Percentiles rank a stretch among this genome's conserved stretches.
Evolutionary conservation across 768 basidiomycete species (phyloP).

Genomic region (Harrya chromipes): DNA sequence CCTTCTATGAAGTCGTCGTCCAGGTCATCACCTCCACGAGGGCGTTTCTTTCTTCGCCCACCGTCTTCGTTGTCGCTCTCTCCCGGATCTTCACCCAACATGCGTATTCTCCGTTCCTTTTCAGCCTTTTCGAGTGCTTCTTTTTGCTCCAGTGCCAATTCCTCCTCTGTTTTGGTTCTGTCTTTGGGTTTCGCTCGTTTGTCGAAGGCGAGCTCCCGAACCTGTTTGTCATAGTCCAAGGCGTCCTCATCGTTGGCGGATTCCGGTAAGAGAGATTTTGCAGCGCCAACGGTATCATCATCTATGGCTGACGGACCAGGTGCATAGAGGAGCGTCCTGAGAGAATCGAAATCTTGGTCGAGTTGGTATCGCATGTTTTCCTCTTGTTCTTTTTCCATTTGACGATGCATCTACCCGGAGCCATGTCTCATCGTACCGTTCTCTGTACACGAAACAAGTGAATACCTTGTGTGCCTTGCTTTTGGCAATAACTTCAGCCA

Average conservation of each 20-base stretch:
- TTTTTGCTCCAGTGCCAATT: conserved; percentile 85
- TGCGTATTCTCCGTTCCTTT: conserved; percentile 68
- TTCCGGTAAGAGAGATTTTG: neutral
- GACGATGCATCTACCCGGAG: conserved; percentile 68
- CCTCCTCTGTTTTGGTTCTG: conserved; percentile 94
- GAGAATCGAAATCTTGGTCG: conserved; percentile 80
- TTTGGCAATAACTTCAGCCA: conserved; percentile 97
- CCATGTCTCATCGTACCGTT: neutral
- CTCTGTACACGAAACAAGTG: neutral
- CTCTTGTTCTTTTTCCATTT: conserved; percentile 82
- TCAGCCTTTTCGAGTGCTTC: conserved; percentile 86
- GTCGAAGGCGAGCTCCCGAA: conserved; percentile 91
- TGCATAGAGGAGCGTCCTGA: conserved; percentile 71
- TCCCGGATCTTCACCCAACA: conserved; percentile 76
- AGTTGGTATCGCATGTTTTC: conserved; percentile 84
- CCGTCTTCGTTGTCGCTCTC: conserved; percentile 60
- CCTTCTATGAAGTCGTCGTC: conserved; percentile 78
- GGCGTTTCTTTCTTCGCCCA: conserved; percentile 45
- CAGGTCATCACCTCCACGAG: conserved; percentile 79
- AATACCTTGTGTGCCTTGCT: conserved; percentile 92
- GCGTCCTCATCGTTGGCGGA: conserved; percentile 22
- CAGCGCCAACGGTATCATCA: conserved; percentile 27
- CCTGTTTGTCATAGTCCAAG: conserved; percentile 86
- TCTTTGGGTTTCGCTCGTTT: conserved; percentile 92
- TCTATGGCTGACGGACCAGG: conserved; percentile 46